These are phyloP conservation scores for Fusarium sororula DNA, from an alignment of 2,329 filamentous ascomycete species.

Conservation along the genomic window DNA sequence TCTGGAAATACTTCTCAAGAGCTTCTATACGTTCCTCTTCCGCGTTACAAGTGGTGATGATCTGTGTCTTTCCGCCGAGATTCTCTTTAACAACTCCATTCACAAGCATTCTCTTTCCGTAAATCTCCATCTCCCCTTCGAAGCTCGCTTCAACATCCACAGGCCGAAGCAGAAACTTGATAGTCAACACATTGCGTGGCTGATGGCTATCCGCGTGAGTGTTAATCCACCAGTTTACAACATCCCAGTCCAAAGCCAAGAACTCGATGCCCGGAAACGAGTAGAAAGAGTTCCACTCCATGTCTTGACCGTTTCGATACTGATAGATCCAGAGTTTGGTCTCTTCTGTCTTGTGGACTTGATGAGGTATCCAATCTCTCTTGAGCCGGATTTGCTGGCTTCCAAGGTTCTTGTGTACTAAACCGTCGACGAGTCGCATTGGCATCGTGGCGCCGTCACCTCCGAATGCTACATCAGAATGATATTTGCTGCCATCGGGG, in stretches of 20 bases:
- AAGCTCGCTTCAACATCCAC: conserved; percentile 49
- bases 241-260: conserved; percentile 57
- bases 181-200: conserved; percentile 60
- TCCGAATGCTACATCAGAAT: conserved; percentile 72
- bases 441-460: conserved; percentile 68
- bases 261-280: conserved; percentile 74
- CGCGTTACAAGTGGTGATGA: conserved; percentile 45
- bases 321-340: conserved; percentile 71
- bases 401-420: conserved; percentile 58
- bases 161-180: conserved; percentile 59
- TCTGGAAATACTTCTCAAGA: conserved; percentile 58
- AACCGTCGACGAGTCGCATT: conserved; percentile 59
- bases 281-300: conserved; percentile 69
- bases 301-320: conserved; percentile 58
- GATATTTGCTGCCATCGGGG: conserved; percentile 56
- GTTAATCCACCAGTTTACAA: conserved; percentile 67
- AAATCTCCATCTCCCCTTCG: conserved; percentile 25
- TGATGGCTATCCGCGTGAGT: conserved; percentile 61
- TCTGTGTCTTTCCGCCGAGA: conserved; percentile 11
- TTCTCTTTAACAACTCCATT: conserved; percentile 37
- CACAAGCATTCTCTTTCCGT: conserved; percentile 40
- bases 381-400: conserved; percentile 65
- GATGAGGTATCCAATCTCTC: conserved; percentile 56
- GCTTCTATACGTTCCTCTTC: conserved; percentile 59
- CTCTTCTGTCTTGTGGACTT: conserved; percentile 46